phyloP scores from a whole-genome alignment of 805 yeast genomes.

The Zygosaccharomyces gambellarensis region DNA sequence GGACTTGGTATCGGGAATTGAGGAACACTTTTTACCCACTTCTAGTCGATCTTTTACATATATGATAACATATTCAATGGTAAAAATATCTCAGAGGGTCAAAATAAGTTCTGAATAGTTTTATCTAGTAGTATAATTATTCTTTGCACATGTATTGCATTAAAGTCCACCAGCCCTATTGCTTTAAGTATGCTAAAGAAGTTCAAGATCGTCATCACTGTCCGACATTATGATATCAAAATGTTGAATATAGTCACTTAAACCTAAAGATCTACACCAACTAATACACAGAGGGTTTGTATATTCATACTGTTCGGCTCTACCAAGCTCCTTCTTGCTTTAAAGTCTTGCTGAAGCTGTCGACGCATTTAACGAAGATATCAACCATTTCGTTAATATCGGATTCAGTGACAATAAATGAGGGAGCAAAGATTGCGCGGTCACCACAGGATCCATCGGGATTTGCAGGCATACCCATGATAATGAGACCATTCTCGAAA shows the following conservation, averaged over 20 bases:
- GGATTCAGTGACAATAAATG: slow-evolving; percentile 40
- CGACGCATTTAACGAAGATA: slow-evolving; percentile 39
- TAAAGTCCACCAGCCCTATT: too few species aligned
- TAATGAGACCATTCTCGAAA: slow-evolving; percentile 42
- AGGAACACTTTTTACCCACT: too few species aligned
- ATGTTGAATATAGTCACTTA: not conserved
- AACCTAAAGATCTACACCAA: not conserved
- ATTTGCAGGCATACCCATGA: slow-evolving; percentile 46
- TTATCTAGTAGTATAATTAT: too few species aligned
- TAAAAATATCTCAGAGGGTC: too few species aligned
- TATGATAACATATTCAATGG: too few species aligned
- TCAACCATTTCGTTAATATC: slow-evolving; percentile 41
- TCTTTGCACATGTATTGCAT: too few species aligned
- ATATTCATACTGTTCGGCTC: not conserved
- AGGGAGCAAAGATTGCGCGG: slow-evolving; percentile 41
- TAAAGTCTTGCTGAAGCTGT: slow-evolving; percentile 27
- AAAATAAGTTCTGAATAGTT: too few species aligned
- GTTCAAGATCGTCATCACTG: too few species aligned
- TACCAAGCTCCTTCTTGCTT: slow-evolving; percentile 17
- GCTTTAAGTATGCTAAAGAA: too few species aligned
- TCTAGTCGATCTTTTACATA: too few species aligned
- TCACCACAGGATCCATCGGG: slow-evolving; percentile 41
- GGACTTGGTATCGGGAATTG: not conserved
- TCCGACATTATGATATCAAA: too few species aligned
- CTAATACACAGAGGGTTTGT: not conserved